These are phyloP conservation scores for Rosa persica DNA, from an alignment of 306 rosid species.

Conservation along the genomic window DNA sequence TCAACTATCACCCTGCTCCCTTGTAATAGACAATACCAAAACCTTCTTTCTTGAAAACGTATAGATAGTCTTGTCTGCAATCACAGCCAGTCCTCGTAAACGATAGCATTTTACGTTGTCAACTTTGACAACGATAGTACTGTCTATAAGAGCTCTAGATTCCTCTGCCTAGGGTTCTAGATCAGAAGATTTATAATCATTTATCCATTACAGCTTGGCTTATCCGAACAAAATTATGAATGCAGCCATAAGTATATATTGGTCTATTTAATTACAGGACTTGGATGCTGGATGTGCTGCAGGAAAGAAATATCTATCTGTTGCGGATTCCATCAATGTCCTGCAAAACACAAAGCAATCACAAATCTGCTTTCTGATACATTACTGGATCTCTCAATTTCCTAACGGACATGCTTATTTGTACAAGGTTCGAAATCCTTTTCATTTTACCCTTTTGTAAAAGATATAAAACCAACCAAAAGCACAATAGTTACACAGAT, in stretches of 20 bases:
- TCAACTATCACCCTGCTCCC: too few species aligned
- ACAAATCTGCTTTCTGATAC: background rate
- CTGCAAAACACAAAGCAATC: background rate
- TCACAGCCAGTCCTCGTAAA: too few species aligned
- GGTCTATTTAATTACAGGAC: background rate
- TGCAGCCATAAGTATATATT: background rate
- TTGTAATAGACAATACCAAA: too few species aligned
- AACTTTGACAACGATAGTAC: too few species aligned
- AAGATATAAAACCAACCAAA: background rate
- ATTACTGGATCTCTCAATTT: background rate
- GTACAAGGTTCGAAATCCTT: background rate
- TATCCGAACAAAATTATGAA: background rate
- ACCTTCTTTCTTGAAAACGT: too few species aligned
- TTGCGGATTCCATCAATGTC: background rate
- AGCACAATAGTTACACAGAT: background rate
- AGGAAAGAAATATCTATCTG: background rate
- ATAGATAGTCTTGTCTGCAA: too few species aligned
- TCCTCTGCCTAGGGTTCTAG: too few species aligned
- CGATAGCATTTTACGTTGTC: too few species aligned
- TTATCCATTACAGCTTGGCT: background rate
- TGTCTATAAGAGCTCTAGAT: too few species aligned
- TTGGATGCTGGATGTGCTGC: background rate
- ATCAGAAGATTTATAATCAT: too few species aligned
- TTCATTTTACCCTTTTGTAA: background rate
- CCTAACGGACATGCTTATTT: background rate